Evolutionary conservation across 345 rosid genomes (phyloP).

Genomic region (Eucalyptus sideroxylon): DNA sequence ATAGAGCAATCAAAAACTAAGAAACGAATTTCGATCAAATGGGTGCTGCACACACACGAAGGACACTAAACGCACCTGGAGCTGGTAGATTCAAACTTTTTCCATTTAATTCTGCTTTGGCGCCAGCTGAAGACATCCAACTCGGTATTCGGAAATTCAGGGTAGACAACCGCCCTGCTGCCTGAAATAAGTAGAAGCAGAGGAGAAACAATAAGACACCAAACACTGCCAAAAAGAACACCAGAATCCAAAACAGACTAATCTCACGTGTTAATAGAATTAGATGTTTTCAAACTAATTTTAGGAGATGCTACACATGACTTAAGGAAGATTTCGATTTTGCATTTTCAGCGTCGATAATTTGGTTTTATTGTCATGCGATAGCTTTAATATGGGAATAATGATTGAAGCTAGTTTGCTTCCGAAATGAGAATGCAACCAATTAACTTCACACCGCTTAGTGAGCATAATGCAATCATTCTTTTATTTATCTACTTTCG

Average conservation of each 20-base stretch:
- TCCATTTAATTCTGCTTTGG: slow-evolving; percentile 47
- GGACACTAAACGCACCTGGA: slow-evolving; percentile 36
- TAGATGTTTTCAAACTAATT: not conserved
- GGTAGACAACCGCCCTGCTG: slow-evolving; percentile 28
- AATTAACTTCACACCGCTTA: not conserved
- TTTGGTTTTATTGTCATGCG: not conserved
- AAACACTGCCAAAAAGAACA: not conserved
- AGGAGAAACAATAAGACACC: not conserved
- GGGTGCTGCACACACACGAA: not conserved
- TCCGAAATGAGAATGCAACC: not conserved
- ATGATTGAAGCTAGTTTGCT: not conserved
- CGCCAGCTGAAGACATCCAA: slow-evolving; percentile 54
- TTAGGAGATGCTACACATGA: not conserved
- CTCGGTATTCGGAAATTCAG: slow-evolving; percentile 65
- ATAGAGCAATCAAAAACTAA: not conserved
- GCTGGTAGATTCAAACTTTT: slow-evolving; percentile 33
- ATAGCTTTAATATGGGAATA: not conserved
- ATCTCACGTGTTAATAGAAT: not conserved
- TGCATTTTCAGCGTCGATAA: not conserved
- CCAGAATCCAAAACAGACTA: not conserved
- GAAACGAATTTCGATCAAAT: not conserved
- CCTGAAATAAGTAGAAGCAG: slow-evolving; percentile 12
- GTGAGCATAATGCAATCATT: not conserved
- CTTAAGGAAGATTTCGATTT: not conserved
- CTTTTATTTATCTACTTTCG: not conserved